Evolutionary conservation across 371 early-diverging fungal genomes (phyloP).

Genomic region (Enterospora canceri): DNA sequence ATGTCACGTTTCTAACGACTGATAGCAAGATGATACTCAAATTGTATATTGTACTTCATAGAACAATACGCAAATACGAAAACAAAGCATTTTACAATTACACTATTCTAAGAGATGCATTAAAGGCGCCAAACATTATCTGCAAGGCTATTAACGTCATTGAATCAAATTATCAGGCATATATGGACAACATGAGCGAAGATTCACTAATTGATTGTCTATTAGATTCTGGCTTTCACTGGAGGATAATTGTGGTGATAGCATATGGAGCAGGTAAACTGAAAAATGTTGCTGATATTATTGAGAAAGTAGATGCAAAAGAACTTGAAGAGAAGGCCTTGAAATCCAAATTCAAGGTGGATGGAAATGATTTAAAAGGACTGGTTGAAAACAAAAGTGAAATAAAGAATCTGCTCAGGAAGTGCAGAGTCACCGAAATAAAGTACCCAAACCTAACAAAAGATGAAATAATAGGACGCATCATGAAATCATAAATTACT

Average conservation of each 20-base stretch:
- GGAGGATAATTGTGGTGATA: background rate
- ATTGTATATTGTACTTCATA: background rate
- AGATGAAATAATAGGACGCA: background rate
- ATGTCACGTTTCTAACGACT: background rate
- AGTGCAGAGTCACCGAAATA: background rate
- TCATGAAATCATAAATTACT: background rate
- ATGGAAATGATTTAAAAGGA: background rate
- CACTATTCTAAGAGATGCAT: background rate
- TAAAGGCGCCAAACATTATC: background rate
- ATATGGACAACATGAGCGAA: too few relatives aligned
- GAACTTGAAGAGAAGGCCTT: conserved; percentile 3
- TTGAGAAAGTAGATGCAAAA: background rate
- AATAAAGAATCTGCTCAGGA: background rate
- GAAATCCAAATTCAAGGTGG: background rate
- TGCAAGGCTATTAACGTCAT: background rate
- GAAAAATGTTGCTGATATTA: background rate
- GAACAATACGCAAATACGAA: background rate
- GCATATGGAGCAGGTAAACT: background rate
- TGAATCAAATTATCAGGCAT: too few relatives aligned
- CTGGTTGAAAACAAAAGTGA: background rate
- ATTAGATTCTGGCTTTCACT: background rate
- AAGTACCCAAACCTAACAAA: background rate
- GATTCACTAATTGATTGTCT: too few relatives aligned
- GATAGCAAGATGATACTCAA: background rate
- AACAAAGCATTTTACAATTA: background rate